Evolutionary conservation across 805 yeast species (phyloP), one percentile per base, ranked within the genome.

Genomic region (Ogataea parapolymorpha): DNA sequence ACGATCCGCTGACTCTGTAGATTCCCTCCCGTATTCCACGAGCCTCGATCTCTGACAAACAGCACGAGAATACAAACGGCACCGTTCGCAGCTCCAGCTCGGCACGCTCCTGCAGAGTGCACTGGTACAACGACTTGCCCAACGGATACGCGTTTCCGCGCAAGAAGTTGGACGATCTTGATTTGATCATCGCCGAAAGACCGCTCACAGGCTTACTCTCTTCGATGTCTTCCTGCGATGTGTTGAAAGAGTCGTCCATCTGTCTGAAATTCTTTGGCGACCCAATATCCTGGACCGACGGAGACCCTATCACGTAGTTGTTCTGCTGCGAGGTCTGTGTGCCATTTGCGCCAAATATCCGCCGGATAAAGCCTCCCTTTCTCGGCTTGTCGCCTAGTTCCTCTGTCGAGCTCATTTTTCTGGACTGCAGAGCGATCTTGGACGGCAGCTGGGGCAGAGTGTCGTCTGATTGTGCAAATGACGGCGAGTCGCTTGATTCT

Each of bases 1-100:
- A 74, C 5, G 87, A 85, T 1, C 96, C 99, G 33, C 95, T 83
- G 50, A 90, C 82, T 50, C 99, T 72, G 66, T 93, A 93, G 26
- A 93, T 74, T 7, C 99, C 99, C 62, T 90, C 98, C 46, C 72
- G 66, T 50, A 90, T 62, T 4, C 95, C 96, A 43, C 87, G 70
- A 6, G 58, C 57, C 64, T 91, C 96, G 39, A 93, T 88, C 52
- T 83, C 93, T 17, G 70, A 67, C 5, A 89, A 64, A 63, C 96
- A 87, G 42, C 77, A 70, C 10, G 81, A 68, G 9, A 93, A 74
- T 22, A 93, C 75, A 49, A 77, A 63, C 10, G 99, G 99, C 9
- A 87, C 72, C 9, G 59, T 49, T 23, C 75, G 68, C 12, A 74
- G 71, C 56, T 91, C 99, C 50, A 63, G 70, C 12, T 66, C 65